These are phyloP conservation scores for Eustoma russellianum DNA, from an alignment of 257 asterid species.

Conservation along the genomic window DNA sequence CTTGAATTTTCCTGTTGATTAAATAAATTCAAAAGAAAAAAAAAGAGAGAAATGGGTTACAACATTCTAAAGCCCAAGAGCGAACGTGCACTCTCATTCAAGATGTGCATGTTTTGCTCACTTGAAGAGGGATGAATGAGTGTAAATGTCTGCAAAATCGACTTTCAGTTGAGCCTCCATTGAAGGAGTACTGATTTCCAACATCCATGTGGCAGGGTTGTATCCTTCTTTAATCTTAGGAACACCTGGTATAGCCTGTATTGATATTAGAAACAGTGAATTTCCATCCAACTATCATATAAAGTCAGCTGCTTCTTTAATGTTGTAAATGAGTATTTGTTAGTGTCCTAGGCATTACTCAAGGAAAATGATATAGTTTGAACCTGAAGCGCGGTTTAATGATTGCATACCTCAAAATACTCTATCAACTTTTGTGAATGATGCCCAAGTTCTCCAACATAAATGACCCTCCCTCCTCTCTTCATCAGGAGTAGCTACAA, in stretches of 20 bases:
- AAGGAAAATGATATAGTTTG: too few species aligned
- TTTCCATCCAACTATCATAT: too few species aligned
- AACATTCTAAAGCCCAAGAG: not conserved
- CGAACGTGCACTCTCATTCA: not conserved
- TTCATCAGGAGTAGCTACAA: slow-evolving; percentile 44
- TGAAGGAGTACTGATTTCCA: slow-evolving; percentile 33
- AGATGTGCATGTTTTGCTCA: slow-evolving; percentile 8
- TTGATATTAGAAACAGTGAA: too few species aligned
- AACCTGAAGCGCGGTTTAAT: not conserved
- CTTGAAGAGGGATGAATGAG: slow-evolving; percentile 37
- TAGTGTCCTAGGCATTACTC: too few species aligned
- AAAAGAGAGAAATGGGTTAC: not conserved
- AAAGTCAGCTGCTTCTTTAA: too few species aligned
- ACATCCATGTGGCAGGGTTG: slow-evolving; percentile 61
- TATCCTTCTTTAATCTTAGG: slow-evolving; percentile 34
- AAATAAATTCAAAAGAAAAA: not conserved
- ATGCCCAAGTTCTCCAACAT: slow-evolving; percentile 43
- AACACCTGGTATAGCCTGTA: slow-evolving; percentile 39
- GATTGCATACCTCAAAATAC: slow-evolving; percentile 36
- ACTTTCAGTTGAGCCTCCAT: slow-evolving; percentile 31
- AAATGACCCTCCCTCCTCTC: slow-evolving; percentile 45
- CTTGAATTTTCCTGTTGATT: slow-evolving; percentile 31
- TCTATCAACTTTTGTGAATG: slow-evolving; percentile 36
- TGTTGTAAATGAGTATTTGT: too few species aligned
- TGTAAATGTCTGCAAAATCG: slow-evolving; percentile 38